Evolutionary conservation across 306 rosid genomes (phyloP).

Genomic region (Boehmeria nivea): DNA sequence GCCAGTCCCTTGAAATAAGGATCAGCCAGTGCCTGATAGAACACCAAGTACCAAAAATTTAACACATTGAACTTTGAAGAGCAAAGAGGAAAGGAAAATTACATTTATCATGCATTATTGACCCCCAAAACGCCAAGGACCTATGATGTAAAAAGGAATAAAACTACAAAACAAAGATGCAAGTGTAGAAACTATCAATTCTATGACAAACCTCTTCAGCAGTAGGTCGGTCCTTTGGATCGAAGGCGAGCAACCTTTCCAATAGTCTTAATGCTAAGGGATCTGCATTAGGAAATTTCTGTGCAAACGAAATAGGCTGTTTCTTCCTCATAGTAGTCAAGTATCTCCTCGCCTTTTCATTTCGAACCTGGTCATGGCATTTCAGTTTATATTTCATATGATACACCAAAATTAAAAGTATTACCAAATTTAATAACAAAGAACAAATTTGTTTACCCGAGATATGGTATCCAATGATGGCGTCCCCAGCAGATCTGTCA

Average conservation of each 20-base stretch:
- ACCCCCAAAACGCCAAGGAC: too few species aligned
- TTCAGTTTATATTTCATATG: not conserved
- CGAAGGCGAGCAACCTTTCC: slow-evolving; percentile 79
- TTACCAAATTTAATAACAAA: slow-evolving; percentile 7
- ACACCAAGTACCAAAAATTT: slow-evolving; percentile 13
- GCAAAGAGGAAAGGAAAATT: not conserved
- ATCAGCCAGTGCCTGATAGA: slow-evolving; percentile 73
- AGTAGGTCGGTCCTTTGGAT: slow-evolving; percentile 93
- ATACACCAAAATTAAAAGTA: slow-evolving; percentile 1
- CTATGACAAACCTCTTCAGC: slow-evolving; percentile 79
- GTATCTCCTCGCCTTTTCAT: slow-evolving; percentile 93
- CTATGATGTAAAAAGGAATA: too few species aligned
- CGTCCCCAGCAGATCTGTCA: slow-evolving; percentile 93
- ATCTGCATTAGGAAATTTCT: slow-evolving; percentile 80
- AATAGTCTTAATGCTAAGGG: slow-evolving; percentile 71
- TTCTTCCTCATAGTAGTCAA: slow-evolving; percentile 90
- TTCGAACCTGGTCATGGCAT: slow-evolving; percentile 63
- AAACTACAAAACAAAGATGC: not conserved
- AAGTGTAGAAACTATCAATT: not conserved
- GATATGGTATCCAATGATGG: slow-evolving; percentile 87
- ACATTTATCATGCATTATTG: too few species aligned
- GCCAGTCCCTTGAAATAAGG: slow-evolving; percentile 84
- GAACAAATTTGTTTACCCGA: slow-evolving; percentile 39
- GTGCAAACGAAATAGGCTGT: slow-evolving; percentile 62
- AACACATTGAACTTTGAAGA: not conserved